Conservation (phyloP, 108 stramenopile species). For the Skeletonema tropicum region DNA sequence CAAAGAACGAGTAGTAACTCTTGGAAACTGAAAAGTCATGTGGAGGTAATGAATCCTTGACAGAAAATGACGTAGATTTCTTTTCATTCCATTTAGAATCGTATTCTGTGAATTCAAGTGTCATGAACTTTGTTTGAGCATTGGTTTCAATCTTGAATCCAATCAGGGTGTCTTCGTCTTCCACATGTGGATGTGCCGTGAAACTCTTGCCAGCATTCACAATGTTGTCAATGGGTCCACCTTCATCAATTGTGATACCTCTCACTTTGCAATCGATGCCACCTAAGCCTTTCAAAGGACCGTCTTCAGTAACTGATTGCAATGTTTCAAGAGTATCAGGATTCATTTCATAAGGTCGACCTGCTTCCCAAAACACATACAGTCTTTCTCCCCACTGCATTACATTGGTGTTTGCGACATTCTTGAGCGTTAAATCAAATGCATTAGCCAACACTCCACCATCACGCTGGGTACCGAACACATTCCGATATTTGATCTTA, state of each 20-base stretch:
- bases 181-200: slow-evolving; percentile 52
- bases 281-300: slow-evolving; percentile 14
- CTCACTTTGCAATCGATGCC: slow-evolving; percentile 14
- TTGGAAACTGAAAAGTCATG: slow-evolving; percentile 55
- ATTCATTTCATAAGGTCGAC: slow-evolving; percentile 44
- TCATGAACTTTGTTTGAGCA: slow-evolving; percentile 6
- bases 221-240: slow-evolving; percentile 20
- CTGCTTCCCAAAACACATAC: slow-evolving; percentile 56
- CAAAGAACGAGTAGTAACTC: slow-evolving; percentile 50
- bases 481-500: slow-evolving; percentile 42
- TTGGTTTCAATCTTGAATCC: slow-evolving; percentile 43
- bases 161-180: slow-evolving; percentile 36
- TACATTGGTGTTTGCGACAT: slow-evolving; percentile 56
- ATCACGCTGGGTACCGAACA: slow-evolving; percentile 32
- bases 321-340: slow-evolving; percentile 44
- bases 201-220: slow-evolving; percentile 16
- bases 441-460: slow-evolving; percentile 47
- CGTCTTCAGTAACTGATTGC: slow-evolving; percentile 25
- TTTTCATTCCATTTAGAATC: slow-evolving; percentile 19
- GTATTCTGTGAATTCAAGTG: slow-evolving; percentile 41
- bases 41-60: slow-evolving; percentile 18
- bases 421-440: slow-evolving; percentile 45
- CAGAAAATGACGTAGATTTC: not conserved
- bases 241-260: slow-evolving; percentile 29
- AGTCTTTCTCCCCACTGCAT: slow-evolving; percentile 45